These are phyloP conservation scores for Thielaviopsis punctulata DNA, from an alignment of 2,329 filamentous ascomycete species.

Conservation along the genomic window DNA sequence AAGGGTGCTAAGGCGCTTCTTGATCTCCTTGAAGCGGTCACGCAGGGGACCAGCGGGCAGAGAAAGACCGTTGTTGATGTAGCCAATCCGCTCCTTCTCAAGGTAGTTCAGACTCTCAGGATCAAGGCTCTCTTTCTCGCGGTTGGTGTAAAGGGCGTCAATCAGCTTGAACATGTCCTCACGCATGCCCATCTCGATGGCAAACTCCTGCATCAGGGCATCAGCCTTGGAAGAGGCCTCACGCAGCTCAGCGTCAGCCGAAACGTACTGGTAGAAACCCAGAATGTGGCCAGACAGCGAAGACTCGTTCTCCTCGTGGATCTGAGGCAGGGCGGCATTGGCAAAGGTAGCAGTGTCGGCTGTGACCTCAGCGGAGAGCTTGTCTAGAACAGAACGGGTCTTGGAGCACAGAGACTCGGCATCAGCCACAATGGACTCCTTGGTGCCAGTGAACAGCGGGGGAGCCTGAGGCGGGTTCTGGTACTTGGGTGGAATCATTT, in stretches of 20 bases:
- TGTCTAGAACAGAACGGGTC: slow-evolving; percentile 48
- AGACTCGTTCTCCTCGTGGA: slow-evolving; percentile 51
- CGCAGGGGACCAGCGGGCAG: slow-evolving; percentile 52
- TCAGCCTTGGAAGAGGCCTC: slow-evolving; percentile 64
- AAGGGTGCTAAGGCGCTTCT: slow-evolving; percentile 60
- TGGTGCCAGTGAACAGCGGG: slow-evolving; percentile 59
- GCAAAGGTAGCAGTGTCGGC: slow-evolving; percentile 34
- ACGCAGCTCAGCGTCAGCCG: slow-evolving; percentile 47
- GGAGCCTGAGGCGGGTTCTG: slow-evolving; percentile 61
- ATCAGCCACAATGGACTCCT: slow-evolving; percentile 48
- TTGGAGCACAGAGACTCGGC: slow-evolving; percentile 48
- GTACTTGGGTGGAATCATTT: slow-evolving; percentile 50
- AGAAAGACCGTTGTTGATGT: slow-evolving; percentile 58
- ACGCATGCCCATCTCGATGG: slow-evolving; percentile 63
- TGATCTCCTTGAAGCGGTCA: slow-evolving; percentile 73
- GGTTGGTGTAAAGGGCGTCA: slow-evolving; percentile 36
- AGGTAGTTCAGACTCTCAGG: slow-evolving; percentile 54
- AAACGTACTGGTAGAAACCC: slow-evolving; percentile 68
- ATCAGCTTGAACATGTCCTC: slow-evolving; percentile 61
- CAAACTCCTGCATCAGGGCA: slow-evolving; percentile 58
- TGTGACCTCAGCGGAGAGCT: slow-evolving; percentile 44
- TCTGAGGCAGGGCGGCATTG: slow-evolving; percentile 47
- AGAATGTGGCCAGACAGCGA: slow-evolving; percentile 46
- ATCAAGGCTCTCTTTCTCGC: slow-evolving; percentile 37
- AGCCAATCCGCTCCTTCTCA: slow-evolving; percentile 62